A percentile compares a stretch with the other conserved stretches of the same genome.
Conservation (phyloP, 2,329 filamentous ascomycete species). For the Colletotrichum viniferum region DNA sequence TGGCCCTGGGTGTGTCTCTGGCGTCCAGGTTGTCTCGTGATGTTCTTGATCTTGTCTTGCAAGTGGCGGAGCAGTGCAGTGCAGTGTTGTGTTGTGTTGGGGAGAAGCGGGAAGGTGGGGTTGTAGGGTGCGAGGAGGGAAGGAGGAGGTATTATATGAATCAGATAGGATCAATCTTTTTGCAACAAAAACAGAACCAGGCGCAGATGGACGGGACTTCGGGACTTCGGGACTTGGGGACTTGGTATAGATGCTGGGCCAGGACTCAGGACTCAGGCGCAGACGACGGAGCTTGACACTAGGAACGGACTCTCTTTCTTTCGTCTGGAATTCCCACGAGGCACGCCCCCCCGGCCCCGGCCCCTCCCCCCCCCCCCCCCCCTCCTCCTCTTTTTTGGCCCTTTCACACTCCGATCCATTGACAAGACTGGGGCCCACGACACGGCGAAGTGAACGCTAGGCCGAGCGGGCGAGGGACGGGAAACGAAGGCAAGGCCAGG, state of each 20-base stretch:
- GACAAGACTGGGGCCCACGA: background rate
- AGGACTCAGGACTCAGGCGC: background rate
- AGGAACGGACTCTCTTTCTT: slow-evolving; percentile 21
- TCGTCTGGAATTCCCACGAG: slow-evolving; percentile 19
- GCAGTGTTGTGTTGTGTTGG: background rate
- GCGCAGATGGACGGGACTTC: background rate
- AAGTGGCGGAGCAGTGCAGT: background rate
- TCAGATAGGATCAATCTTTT: slow-evolving; percentile 17
- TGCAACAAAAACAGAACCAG: background rate
- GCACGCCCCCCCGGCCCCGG: background rate
- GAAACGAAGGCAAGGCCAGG: background rate
- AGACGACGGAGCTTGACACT: background rate
- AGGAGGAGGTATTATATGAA: slow-evolving; percentile 15
- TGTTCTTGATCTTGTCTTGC: background rate
- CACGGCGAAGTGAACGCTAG: background rate
- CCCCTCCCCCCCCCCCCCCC: background rate
- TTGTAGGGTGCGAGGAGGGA: background rate
- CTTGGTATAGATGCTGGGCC: background rate
- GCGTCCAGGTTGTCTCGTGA: background rate
- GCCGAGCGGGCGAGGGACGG: background rate
- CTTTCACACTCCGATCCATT: slow-evolving; percentile 15
- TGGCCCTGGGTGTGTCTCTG: background rate
- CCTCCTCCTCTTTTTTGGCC: background rate
- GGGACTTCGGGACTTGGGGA: background rate
- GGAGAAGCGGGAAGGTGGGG: slow-evolving; percentile 7